Percentiles rank a stretch among this genome's conserved stretches.
These are phyloP conservation scores for Sclerotinia trifoliorum DNA, from an alignment of 2,329 filamentous ascomycete species.

Conservation along the genomic window DNA sequence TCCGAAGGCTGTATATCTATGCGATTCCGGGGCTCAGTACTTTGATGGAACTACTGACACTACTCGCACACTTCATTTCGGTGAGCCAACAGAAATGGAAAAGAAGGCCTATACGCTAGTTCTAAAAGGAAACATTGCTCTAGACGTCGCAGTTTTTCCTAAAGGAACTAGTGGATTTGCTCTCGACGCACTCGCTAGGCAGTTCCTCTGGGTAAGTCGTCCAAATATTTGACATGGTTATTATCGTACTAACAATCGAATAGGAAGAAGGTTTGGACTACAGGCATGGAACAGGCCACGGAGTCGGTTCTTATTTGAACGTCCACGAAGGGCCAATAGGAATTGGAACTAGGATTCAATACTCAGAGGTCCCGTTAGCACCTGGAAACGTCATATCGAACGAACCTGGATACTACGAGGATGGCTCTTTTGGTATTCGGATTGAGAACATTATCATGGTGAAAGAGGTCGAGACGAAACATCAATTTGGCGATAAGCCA, in stretches of 20 bases:
- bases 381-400: constrained; percentile 96
- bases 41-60: constrained; percentile 94
- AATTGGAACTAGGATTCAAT: constrained; percentile 88
- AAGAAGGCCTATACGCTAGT: constrained; percentile 90
- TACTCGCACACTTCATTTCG: constrained; percentile 90
- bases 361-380: constrained; percentile 83
- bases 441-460: constrained; percentile 97
- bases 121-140: constrained; percentile 86
- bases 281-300: constrained; percentile 93
- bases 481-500: constrained; percentile 89
- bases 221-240: background rate
- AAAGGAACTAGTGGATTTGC: constrained; percentile 95
- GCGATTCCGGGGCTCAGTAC: constrained; percentile 96
- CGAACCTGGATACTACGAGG: constrained; percentile 96
- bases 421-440: constrained; percentile 89
- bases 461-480: constrained; percentile 78
- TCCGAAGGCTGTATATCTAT: constrained; percentile 83
- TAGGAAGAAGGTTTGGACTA: constrained; percentile 82
- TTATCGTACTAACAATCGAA: constrained; percentile 21
- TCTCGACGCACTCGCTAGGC: constrained; percentile 81
- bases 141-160: constrained; percentile 85
- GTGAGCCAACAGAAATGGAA: constrained; percentile 77
- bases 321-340: constrained; percentile 97
- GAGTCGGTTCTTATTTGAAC: constrained; percentile 91
- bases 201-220: constrained; percentile 77